Conservation (phyloP, 352 stramenopile genomes). For the Globisporangium emineosum region DNA sequence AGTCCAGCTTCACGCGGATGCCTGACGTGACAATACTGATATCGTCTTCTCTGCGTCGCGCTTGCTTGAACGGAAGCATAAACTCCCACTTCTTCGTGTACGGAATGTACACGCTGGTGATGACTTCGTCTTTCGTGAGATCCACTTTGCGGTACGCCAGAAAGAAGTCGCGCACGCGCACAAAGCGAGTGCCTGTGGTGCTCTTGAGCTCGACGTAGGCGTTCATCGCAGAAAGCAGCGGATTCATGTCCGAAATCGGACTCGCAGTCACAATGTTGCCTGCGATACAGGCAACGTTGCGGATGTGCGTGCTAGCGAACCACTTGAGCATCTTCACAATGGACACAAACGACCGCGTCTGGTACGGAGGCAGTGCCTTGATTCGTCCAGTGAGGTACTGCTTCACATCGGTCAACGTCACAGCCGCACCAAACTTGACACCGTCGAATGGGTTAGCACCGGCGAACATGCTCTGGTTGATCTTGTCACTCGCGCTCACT, state of each 20-base stretch:
- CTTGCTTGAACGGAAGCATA: conserved; percentile 95
- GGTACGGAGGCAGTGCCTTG: conserved; percentile 31
- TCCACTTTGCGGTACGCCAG: conserved; percentile 92
- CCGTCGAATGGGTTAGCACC: conserved; percentile 45
- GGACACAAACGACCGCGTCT: conserved; percentile 50
- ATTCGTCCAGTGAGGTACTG: conserved; percentile 44
- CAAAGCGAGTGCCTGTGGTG: conserved; percentile 29
- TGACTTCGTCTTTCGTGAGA: conserved; percentile 86
- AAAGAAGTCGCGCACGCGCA: conserved; percentile 92
- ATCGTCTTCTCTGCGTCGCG: conserved; percentile 93
- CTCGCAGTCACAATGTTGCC: conserved; percentile 97
- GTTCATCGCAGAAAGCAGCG: conserved; percentile 89
- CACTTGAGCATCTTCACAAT: conserved; percentile 93
- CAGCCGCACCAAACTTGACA: conserved; percentile 78
- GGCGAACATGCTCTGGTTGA: conserved; percentile 48
- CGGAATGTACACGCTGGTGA: conserved; percentile 90
- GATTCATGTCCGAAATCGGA: conserved; percentile 98
- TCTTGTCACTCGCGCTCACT: conserved; percentile 34
- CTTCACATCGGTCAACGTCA: conserved; percentile 73
- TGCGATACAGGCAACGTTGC: conserved; percentile 95
- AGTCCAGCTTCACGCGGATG: conserved; percentile 85
- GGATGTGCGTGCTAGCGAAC: conserved; percentile 97
- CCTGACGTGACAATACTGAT: conserved; percentile 96
- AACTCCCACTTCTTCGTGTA: conserved; percentile 89
- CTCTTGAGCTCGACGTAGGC: conserved; percentile 64